Base-by-base conservation (phyloP, 2,329 filamentous ascomycete species). In the Nectriaceae sp. region DNA sequence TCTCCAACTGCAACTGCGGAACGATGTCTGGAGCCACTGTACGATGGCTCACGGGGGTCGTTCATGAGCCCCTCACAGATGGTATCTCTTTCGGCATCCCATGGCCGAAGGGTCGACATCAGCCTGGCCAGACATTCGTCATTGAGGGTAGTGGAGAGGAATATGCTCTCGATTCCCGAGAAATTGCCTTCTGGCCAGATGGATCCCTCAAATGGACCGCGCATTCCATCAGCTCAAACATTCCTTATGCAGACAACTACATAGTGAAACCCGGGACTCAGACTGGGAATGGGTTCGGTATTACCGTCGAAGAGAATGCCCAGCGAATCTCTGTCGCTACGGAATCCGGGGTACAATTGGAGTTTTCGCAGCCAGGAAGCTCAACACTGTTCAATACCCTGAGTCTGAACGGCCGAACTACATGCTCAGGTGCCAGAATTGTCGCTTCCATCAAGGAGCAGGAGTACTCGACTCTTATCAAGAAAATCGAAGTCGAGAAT, bases 151-250 rank as follows among this genome's bases (percentile, higher is more conserved):
- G 31, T 3, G 42, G 26, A 11, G 33, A 41, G 10, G 19, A 29
- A 11, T 41, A 53, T 33, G 44, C 52, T 5, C 33, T 56, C 21
- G 54, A 53, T 18, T 53, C 42, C 13, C 54, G 52, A 10, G 52
- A 56, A 29, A 26, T 56, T 47, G 54, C 52, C 11, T 56, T 49
- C 57, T 84, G 80, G 81, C 71, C 76, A 2, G 81, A 84, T 62
- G 78, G 76, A 15, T 82, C 80, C 1, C 69, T 83, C 49, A 84
- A 83, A 58, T 85, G 81, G 81, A 81, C 77, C 2, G 79, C 72
- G 4, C 81, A 84, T 57, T 79, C 80, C 0, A 64, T 84, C 38
- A 64, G 71, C 18, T 71, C 66, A 10, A 70, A 71, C 4, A 70
- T 74, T 2, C 60, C 52, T 0, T 61, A 70, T 10, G 59, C 65